A percentile compares a stretch with the other conserved stretches of the same genome.
phyloP scores from a whole-genome alignment of 176 grass and related monocot genomes.

The Stipa capillata region DNA sequence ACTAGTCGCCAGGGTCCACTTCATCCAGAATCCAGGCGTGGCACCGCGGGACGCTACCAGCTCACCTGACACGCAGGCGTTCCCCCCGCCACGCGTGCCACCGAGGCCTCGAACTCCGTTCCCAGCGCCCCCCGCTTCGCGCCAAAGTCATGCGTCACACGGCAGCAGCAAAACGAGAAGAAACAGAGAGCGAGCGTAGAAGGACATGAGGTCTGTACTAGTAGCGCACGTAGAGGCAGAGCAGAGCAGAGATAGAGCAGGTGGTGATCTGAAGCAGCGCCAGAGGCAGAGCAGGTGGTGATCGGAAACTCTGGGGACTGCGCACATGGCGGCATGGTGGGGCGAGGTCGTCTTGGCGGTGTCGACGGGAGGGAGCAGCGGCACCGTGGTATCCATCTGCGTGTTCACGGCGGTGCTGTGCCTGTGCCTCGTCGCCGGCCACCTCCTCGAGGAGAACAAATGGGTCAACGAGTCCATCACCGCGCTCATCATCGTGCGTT shows the following conservation, averaged over 20 bases:
- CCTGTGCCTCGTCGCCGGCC: constrained; percentile 60
- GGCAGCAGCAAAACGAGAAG: not conserved
- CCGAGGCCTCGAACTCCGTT: not conserved
- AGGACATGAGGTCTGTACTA: not conserved
- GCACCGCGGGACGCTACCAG: not conserved
- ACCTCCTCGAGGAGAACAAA: constrained; percentile 69
- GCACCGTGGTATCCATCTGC: constrained; percentile 64
- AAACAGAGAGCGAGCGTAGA: not conserved
- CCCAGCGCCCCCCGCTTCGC: not conserved
- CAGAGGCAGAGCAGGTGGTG: not conserved
- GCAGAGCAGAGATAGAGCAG: not conserved
- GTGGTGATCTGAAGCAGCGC: no score
- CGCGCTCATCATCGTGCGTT: constrained; percentile 48
- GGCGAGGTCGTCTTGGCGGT: not conserved
- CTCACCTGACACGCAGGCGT: not conserved
- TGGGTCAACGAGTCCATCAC: constrained; percentile 84
- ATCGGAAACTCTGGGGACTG: not conserved
- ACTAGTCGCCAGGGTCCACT: no score
- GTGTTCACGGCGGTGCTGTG: constrained; percentile 70
- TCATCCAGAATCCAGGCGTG: not conserved
- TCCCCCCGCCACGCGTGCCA: not conserved
- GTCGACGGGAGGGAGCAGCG: constrained; percentile 3
- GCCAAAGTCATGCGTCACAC: constrained; percentile 5
- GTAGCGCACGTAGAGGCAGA: not conserved
- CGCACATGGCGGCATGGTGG: not conserved